Percentiles rank a stretch among this genome's conserved stretches.
Conservation (phyloP, 495 filamentous ascomycete species). For the Peziza echinospora region DNA sequence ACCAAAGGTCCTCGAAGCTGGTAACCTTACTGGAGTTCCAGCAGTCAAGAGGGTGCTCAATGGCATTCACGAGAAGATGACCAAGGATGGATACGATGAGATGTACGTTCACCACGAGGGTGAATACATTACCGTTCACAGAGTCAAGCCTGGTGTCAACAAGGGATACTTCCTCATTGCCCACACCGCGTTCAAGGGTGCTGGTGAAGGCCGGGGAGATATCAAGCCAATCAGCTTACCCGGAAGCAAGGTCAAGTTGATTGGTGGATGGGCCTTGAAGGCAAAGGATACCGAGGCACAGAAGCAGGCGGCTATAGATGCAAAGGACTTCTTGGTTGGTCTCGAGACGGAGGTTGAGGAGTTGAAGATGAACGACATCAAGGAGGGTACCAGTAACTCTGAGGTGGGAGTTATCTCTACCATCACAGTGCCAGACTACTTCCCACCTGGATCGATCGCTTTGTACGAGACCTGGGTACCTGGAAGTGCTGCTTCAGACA, state of each 20-base stretch:
- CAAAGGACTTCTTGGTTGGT: constrained; percentile 50
- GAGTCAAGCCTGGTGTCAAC: constrained; percentile 72
- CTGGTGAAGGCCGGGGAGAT: constrained; percentile 54
- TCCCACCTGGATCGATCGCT: constrained; percentile 83
- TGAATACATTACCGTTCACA: constrained; percentile 87
- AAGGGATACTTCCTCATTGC: constrained; percentile 89
- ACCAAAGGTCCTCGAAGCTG: constrained; percentile 33
- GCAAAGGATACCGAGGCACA: constrained; percentile 49
- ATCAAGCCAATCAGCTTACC: constrained; percentile 55
- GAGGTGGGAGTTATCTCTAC: constrained; percentile 38
- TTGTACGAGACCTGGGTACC: constrained; percentile 93
- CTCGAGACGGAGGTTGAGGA: constrained; percentile 57
- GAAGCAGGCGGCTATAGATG: constrained; percentile 37
- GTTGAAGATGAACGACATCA: constrained; percentile 28
- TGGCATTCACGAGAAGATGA: constrained; percentile 81
- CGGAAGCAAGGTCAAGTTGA: constrained; percentile 50
- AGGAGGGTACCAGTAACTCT: constrained; percentile 31
- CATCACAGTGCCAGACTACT: constrained; percentile 56
- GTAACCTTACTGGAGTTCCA: constrained; percentile 60
- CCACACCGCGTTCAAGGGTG: constrained; percentile 57
- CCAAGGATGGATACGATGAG: constrained; percentile 78
- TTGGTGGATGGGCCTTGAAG: constrained; percentile 77
- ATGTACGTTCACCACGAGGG: constrained; percentile 91
- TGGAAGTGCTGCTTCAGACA: constrained; percentile 13
- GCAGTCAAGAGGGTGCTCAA: constrained; percentile 80